phyloP scores from a whole-genome alignment of 495 filamentous ascomycete genomes.

The Immersiella caudata region DNA sequence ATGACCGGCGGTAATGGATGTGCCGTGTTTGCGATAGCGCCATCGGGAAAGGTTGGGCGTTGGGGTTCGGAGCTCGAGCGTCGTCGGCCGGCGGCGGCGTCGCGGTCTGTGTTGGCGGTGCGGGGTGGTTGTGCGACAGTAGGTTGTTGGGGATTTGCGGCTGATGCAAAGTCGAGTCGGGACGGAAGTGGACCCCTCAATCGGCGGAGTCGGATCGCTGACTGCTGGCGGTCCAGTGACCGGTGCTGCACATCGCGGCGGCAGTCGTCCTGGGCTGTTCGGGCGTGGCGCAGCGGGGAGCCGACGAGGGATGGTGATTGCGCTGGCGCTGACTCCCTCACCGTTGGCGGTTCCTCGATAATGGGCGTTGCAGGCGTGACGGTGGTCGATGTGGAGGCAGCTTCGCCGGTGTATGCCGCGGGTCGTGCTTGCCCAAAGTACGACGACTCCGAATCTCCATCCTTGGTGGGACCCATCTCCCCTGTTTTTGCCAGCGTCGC shows the following conservation, averaged over 20 bases:
- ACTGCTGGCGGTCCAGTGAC: conserved; percentile 18
- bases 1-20: conserved; percentile 16
- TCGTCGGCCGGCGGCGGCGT: not conserved
- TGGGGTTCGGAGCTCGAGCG: conserved; percentile 19
- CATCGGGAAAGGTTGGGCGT: not conserved
- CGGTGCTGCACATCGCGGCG: conserved; percentile 14
- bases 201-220: conserved; percentile 24
- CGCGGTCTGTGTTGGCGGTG: not conserved
- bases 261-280: not conserved
- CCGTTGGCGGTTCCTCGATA: not conserved
- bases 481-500: not conserved
- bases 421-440: not conserved
- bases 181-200: conserved; percentile 3
- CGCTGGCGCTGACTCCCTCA: not conserved
- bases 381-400: not conserved
- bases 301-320: not conserved
- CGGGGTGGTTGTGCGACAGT: not conserved
- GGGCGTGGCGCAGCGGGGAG: not conserved
- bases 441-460: not conserved
- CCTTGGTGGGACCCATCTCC: not conserved
- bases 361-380: conserved; percentile 1
- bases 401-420: not conserved
- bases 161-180: not conserved
- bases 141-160: not conserved
- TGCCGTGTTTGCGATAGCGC: not conserved